Evolutionary conservation across 306 rosid genomes (phyloP).

Genomic region (Acacia melanoxylon): DNA sequence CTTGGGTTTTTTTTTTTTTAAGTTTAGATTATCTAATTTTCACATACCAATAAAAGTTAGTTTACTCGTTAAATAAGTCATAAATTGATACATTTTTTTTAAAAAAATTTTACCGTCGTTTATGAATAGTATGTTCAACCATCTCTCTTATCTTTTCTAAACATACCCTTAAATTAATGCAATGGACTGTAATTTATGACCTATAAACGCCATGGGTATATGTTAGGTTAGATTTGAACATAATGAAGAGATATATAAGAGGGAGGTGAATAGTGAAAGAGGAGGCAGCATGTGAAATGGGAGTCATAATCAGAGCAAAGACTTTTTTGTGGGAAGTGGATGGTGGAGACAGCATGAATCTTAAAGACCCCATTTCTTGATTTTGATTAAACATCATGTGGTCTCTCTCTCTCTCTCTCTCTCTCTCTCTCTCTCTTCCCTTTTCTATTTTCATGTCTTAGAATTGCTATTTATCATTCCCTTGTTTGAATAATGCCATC

Average conservation of each 20-base stretch:
- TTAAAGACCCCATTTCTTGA: constrained; percentile 64
- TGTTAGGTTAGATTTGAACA: too few relatives aligned
- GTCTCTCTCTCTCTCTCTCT: not conserved
- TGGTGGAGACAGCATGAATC: constrained; percentile 76
- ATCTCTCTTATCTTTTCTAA: too few relatives aligned
- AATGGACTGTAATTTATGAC: not conserved
- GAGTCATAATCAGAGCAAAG: constrained; percentile 50
- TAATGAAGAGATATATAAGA: too few relatives aligned
- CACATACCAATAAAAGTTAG: too few relatives aligned
- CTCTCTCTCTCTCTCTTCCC: not conserved
- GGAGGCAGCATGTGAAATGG: not conserved
- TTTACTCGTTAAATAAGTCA: too few relatives aligned
- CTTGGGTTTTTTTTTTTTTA: too few relatives aligned
- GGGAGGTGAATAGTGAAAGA: too few relatives aligned
- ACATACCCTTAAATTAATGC: not conserved
- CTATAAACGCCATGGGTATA: too few relatives aligned
- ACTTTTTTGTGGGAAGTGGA: constrained; percentile 40
- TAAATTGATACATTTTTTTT: too few relatives aligned
- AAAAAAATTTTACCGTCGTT: too few relatives aligned
- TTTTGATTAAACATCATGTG: constrained; percentile 46
- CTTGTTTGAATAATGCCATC: constrained; percentile 33
- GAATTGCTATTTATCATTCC: constrained; percentile 40
- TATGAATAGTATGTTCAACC: too few relatives aligned
- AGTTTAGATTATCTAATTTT: too few relatives aligned
- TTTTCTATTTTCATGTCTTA: constrained; percentile 24